Percentiles rank a stretch among this genome's conserved stretches.
These are phyloP conservation scores for Wickerhamomyces bovis DNA, from an alignment of 805 yeast genomes.

Conservation along the genomic window DNA sequence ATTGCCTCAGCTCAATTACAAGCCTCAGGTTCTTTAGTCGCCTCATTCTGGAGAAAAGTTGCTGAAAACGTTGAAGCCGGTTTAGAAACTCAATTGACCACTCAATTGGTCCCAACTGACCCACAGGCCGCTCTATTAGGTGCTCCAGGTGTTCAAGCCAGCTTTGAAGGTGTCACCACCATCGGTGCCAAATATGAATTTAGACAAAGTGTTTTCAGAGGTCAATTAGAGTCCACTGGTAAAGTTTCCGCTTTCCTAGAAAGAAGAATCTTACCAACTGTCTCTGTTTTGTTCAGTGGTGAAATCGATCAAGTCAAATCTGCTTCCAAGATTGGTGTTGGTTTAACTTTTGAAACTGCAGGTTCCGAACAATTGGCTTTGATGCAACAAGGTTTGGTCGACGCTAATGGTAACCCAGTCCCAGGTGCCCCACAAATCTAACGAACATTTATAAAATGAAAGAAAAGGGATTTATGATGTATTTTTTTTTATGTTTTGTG, in stretches of 20 bases:
- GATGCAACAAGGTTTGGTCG: conserved; percentile 84
- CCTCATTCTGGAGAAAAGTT: conserved; percentile 92
- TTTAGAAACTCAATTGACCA: conserved; percentile 77
- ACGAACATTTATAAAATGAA: conserved; percentile 4
- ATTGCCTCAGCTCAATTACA: conserved; percentile 89
- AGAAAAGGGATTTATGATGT: background rate
- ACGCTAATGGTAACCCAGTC: conserved; percentile 79
- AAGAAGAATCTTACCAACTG: conserved; percentile 88
- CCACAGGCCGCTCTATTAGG: conserved; percentile 63
- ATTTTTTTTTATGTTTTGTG: background rate
- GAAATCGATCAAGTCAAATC: conserved; percentile 84
- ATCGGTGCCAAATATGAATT: conserved; percentile 97
- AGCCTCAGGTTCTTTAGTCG: conserved; percentile 85
- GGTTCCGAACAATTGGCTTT: conserved; percentile 89
- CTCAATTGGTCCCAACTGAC: conserved; percentile 63
- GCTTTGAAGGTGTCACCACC: conserved; percentile 86
- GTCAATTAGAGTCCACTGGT: conserved; percentile 88
- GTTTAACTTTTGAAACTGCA: conserved; percentile 91
- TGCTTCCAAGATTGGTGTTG: conserved; percentile 82
- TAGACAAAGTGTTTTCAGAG: conserved; percentile 93
- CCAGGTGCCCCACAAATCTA: conserved; percentile 66
- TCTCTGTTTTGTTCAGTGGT: conserved; percentile 82
- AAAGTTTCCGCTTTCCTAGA: conserved; percentile 88
- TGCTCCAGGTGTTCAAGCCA: conserved; percentile 77
- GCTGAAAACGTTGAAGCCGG: conserved; percentile 94